Evolutionary conservation across 2,329 filamentous ascomycete species (phyloP).

Genomic region (Dothideomycetidae sp.): DNA sequence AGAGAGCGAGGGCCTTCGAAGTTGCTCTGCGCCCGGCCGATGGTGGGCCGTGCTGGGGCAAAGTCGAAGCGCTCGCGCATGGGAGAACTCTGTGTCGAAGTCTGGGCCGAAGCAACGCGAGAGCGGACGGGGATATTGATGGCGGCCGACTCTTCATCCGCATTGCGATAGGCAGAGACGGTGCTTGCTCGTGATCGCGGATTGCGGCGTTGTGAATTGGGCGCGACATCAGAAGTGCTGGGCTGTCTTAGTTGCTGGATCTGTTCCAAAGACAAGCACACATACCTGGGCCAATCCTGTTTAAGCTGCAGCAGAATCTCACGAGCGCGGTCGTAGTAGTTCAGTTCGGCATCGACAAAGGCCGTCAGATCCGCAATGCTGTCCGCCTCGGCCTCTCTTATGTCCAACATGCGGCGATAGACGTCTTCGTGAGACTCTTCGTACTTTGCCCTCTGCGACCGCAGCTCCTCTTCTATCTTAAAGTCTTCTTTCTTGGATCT

Average conservation of each 20-base stretch:
- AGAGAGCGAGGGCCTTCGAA: slow-evolving; percentile 41
- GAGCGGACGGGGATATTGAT: slow-evolving; percentile 40
- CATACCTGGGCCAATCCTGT: slow-evolving; percentile 53
- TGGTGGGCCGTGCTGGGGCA: slow-evolving; percentile 30
- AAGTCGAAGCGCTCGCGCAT: slow-evolving; percentile 30
- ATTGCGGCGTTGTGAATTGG: slow-evolving; percentile 24
- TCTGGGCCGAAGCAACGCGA: slow-evolving; percentile 23
- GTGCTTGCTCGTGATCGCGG: slow-evolving; percentile 48
- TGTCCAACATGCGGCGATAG: slow-evolving; percentile 82
- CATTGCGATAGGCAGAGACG: slow-evolving; percentile 44
- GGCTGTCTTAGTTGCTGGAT: too few relatives aligned
- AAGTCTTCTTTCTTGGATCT: slow-evolving; percentile 92
- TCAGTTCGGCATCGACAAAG: slow-evolving; percentile 78
- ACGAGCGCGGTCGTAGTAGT: slow-evolving; percentile 79
- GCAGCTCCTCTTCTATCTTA: slow-evolving; percentile 80
- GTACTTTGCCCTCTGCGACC: slow-evolving; percentile 84
- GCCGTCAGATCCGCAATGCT: slow-evolving; percentile 63
- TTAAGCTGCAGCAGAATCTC: slow-evolving; percentile 63
- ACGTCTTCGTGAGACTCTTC: slow-evolving; percentile 93
- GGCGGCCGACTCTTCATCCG: slow-evolving; percentile 40
- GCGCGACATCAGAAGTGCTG: background rate
- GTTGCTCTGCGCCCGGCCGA: slow-evolving; percentile 36
- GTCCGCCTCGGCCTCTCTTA: slow-evolving; percentile 80
- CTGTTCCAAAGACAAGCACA: too few relatives aligned
- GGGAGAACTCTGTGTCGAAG: slow-evolving; percentile 25